Base-by-base conservation (phyloP, 306 rosid species). In the Citrullus colocynthis region DNA sequence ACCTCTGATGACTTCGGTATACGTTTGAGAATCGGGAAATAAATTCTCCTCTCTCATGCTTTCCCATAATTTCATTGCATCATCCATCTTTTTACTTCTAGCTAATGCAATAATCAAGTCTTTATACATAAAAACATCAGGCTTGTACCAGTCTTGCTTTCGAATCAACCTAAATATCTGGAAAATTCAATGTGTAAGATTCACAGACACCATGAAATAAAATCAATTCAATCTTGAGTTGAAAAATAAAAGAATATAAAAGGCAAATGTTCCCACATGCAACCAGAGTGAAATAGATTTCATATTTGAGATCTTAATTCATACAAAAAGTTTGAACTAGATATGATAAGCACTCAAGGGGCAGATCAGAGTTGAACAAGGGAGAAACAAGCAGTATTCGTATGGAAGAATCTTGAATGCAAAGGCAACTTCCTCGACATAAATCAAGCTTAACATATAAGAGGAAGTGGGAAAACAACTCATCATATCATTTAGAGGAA, bases 111-210 rank as follows among this genome's bases (percentile, higher is more conserved):
- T 82, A 77, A 92, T 90, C 51, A 94, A 83, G 88, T 92, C 98
- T 83, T 94, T 94, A 17, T 94, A 94, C 28, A 94, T 45, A 77
- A 1, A 92, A 24, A 79, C 81, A 85, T 95, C 93, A 24, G 97
- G 90, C 78, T 82, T 85, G 88, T 92, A 90, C 98, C 97, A 95
- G 30, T 90, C 97, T 84, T 92, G 97, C 86, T 82, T 95, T 49
- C 80, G 93, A 41, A 89, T 89, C 84, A 92, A 91, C 78, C 78
- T 80, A 85, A 94, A 92, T 66, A 88, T 60, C 96, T 92, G 89
- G 90, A 75, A 83, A 87, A 76, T 71, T 30, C 78, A 81, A 76
- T 51, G 73, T 45, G 59, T 84, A 77, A 86, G 36, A 18, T 56
- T 36, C 1, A 32, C 37, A 28, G 17, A 75, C 8, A 75, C 54